Percentiles rank a stretch among this genome's conserved stretches.
Evolutionary conservation across 495 filamentous ascomycete species (phyloP).

Genomic region (Monascus purpureus): DNA sequence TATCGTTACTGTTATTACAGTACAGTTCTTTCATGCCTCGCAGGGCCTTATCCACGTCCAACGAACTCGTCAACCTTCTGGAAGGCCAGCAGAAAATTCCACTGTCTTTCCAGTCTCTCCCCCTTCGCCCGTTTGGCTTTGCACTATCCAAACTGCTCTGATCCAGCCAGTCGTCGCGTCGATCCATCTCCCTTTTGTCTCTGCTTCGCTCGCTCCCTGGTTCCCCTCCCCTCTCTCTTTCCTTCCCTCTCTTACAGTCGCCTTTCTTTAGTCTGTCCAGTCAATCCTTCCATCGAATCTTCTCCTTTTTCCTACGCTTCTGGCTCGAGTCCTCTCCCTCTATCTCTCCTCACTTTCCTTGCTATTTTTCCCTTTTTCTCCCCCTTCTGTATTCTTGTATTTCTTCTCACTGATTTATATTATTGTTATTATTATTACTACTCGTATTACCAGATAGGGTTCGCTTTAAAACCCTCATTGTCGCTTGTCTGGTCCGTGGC

Average conservation of each 20-base stretch:
- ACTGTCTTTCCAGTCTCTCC: constrained; percentile 1
- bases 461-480: too few relatives aligned
- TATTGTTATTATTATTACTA: too few relatives aligned
- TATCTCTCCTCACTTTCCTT: background rate
- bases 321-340: constrained; percentile 4
- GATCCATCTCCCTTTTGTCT: too few relatives aligned
- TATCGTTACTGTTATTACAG: too few relatives aligned
- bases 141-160: too few relatives aligned
- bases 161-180: too few relatives aligned
- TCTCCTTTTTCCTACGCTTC: background rate
- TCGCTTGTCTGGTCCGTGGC: too few relatives aligned
- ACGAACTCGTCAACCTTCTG: too few relatives aligned
- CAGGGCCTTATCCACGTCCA: too few relatives aligned
- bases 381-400: background rate
- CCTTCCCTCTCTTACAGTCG: background rate
- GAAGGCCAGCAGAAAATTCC: constrained; percentile 5
- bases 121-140: constrained; percentile 1
- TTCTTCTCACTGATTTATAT: background rate
- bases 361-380: background rate
- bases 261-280: background rate
- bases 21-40: too few relatives aligned
- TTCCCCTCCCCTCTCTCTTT: constrained; percentile 1
- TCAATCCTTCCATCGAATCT: background rate
- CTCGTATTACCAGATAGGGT: too few relatives aligned
- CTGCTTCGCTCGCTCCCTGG: too few relatives aligned